These are phyloP conservation scores for Blastomyces percursus DNA, from an alignment of 2,329 filamentous ascomycete species.

Conservation along the genomic window DNA sequence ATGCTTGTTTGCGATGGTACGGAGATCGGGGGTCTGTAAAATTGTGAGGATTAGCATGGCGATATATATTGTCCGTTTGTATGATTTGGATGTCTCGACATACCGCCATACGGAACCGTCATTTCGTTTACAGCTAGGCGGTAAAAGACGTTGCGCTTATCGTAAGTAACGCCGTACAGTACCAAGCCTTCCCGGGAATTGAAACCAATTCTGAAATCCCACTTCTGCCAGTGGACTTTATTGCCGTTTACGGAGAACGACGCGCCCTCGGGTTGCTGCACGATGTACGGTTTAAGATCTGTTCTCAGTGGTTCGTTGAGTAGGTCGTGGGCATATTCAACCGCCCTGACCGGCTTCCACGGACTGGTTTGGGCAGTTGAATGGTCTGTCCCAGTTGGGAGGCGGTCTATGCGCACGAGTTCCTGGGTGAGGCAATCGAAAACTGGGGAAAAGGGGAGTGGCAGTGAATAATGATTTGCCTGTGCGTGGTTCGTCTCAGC, in stretches of 20 bases:
- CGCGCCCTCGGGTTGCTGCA: constrained; percentile 54
- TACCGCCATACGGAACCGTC: constrained; percentile 41
- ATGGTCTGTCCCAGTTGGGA: constrained; percentile 56
- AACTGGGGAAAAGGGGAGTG: constrained; percentile 56
- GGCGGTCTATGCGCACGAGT: constrained; percentile 56
- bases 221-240: constrained; percentile 55
- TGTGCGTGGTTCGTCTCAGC: constrained; percentile 53
- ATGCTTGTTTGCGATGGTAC: constrained; percentile 59
- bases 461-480: constrained; percentile 58
- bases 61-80: neutral
- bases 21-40: constrained; percentile 55
- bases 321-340: constrained; percentile 50
- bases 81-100: constrained; percentile 15
- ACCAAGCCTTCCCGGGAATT: constrained; percentile 56
- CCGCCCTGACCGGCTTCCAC: constrained; percentile 45
- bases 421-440: constrained; percentile 52
- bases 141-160: constrained; percentile 55
- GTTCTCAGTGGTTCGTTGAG: constrained; percentile 50
- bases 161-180: constrained; percentile 55
- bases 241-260: constrained; percentile 50
- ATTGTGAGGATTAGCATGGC: neutral
- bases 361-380: constrained; percentile 45
- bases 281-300: constrained; percentile 54
- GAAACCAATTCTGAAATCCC: constrained; percentile 51
- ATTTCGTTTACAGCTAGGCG: constrained; percentile 57